Conservation (phyloP, 208 protist species). For the Angomonas ambiguus region DNA sequence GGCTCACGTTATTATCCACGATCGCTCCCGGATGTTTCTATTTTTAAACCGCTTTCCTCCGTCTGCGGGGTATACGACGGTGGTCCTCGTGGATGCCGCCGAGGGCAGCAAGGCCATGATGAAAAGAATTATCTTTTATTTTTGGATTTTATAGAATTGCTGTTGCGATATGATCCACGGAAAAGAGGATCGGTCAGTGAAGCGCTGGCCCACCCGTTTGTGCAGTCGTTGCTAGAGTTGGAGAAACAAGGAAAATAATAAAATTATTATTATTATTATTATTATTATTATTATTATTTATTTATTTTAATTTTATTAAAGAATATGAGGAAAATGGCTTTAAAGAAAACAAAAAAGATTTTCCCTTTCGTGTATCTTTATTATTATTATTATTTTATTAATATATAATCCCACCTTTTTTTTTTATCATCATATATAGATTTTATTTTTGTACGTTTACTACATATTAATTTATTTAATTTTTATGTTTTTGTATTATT, state of each 20-base stretch:
- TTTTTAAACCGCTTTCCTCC: conserved; percentile 30
- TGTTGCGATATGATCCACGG: conserved; percentile 76
- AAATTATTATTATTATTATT: conserved; percentile 1
- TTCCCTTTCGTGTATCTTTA: no score
- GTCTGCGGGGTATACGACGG: conserved; percentile 68
- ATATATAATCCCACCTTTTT: no score
- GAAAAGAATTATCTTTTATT: conserved; percentile 60
- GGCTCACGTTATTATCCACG: conserved; percentile 14
- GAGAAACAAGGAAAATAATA: conserved; percentile 14
- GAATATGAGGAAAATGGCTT: neutral
- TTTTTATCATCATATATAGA: neutral
- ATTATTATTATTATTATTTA: conserved; percentile 7
- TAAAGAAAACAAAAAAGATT: conserved; percentile 3
- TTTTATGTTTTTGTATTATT: conserved; percentile 10
- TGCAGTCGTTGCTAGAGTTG: conserved; percentile 34
- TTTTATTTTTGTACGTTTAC: neutral
- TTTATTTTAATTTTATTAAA: neutral
- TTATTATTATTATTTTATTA: no score
- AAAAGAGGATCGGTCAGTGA: conserved; percentile 63
- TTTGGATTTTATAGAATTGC: conserved; percentile 63
- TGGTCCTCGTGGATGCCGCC: conserved; percentile 74
- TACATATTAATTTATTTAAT: conserved; percentile 1
- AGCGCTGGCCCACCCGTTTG: conserved; percentile 75
- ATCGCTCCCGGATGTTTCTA: conserved; percentile 3
- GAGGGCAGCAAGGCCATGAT: conserved; percentile 69